Base-by-base conservation (phyloP, 139 green algal genomes). In the Coelastrella sp. region DNA sequence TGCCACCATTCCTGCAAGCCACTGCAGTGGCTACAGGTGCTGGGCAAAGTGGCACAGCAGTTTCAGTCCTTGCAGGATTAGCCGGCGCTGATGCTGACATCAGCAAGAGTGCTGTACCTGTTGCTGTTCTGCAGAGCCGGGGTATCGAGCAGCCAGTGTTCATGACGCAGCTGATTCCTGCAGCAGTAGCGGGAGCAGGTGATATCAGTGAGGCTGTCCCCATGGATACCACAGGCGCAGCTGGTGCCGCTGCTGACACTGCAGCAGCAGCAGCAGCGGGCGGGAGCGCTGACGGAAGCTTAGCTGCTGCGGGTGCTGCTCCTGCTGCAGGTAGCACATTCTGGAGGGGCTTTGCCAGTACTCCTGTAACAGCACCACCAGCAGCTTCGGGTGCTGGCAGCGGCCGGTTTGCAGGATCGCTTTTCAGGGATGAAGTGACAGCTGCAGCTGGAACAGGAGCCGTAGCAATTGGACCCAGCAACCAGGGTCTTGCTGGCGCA, bases 101-200 rank as follows among this genome's bases (percentile, higher is more conserved):
- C 5, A 86, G 22, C 12, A 63, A 22, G 22, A 59, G 84, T 57
- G 35, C 56, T 58, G 49, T 82, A 24, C 61, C 61, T 14, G 61
- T 57, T 24, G 35, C 25, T 25, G 49, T 68, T 35, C 25, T 82
- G 68, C 58, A 11, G 49, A 6, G 22, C 4, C 63, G 57, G 22
- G 85, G 73, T 14, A 57, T 73, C 27, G 74, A 85, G 11, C 75
- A 68, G 78, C 59, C 86, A 19, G 74, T 66, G 15, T 85, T 90
- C 10, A 57, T 90, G 60, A 25, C 60, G 15, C 86, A 78, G 86
- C 25, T 85, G 75, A 15, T 90, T 17, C 15, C 61, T 27, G 86
- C 86, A 27, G 84, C 86, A 11, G 60, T 56, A 24, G 49, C 59
- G 25, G 20, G 75, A n/a, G 25, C 9, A 17, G 15, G 8, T 14